These are phyloP conservation scores for Microbotryum saponariae DNA, from an alignment of 1,284 basidiomycete species.

Conservation along the genomic window DNA sequence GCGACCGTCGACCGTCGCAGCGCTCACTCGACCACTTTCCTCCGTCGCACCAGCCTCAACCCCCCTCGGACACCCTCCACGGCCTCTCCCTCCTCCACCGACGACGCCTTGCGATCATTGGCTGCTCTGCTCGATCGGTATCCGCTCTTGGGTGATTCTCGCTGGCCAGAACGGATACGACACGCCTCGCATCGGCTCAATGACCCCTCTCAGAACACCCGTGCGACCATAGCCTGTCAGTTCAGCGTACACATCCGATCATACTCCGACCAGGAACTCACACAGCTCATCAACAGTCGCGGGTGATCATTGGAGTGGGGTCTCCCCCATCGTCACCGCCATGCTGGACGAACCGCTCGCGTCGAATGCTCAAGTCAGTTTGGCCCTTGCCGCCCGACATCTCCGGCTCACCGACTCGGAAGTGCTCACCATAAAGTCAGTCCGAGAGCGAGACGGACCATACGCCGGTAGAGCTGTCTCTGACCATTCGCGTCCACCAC, in stretches of 20 bases:
- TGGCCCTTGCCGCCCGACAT: constrained; percentile 14
- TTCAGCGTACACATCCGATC: neutral
- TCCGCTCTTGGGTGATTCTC: constrained; percentile 8
- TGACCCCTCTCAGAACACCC: constrained; percentile 3
- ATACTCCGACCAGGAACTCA: neutral
- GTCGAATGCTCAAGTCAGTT: constrained; percentile 12
- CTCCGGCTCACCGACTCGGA: neutral
- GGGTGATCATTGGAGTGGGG: constrained; percentile 14
- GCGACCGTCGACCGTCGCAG: neutral
- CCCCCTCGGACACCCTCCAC: neutral
- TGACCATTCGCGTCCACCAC: constrained; percentile 6
- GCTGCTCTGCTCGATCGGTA: constrained; percentile 4
- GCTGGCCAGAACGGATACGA: constrained; percentile 12
- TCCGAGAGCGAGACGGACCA: neutral
- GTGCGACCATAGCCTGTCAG: constrained; percentile 5
- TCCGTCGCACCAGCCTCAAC: neutral
- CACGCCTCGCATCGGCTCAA: neutral
- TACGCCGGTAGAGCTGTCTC: constrained; percentile 4
- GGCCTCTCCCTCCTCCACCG: constrained; percentile 1
- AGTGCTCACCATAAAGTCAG: neutral
- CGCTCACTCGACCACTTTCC: neutral
- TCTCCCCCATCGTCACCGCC: constrained; percentile 10
- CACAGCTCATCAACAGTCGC: constrained; percentile 10
- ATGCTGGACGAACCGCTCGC: constrained; percentile 29
- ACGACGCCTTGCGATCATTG: constrained; percentile 5